phyloP scores from a whole-genome alignment of 257 asterid genomes.

The Solanum boliviense region DNA sequence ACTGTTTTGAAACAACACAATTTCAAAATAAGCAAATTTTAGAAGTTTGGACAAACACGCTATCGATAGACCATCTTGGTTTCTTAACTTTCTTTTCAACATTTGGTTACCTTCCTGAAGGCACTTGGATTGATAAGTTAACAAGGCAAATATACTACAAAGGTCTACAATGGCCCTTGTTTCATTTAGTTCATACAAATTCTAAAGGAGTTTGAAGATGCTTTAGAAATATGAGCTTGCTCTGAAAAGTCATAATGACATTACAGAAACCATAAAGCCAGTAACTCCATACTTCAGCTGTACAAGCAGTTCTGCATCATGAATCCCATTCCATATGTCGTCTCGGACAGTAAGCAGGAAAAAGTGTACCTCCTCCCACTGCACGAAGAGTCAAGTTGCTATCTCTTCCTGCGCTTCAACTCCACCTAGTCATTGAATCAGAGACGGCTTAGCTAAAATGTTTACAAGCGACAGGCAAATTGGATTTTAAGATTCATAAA shows the following conservation, averaged over 20 bases:
- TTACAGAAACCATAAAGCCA: not conserved
- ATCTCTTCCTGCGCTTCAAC: constrained; percentile 54
- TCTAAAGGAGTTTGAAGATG: not conserved
- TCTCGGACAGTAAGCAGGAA: constrained; percentile 14
- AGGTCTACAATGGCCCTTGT: not conserved
- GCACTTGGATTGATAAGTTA: not conserved
- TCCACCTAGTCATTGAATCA: constrained; percentile 29
- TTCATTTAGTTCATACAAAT: not conserved
- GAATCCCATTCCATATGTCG: not conserved
- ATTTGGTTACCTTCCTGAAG: not conserved
- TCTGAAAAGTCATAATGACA: not conserved
- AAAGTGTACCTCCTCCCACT: constrained; percentile 16
- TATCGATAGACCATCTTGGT: not conserved
- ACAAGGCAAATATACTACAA: not conserved
- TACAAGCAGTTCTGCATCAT: not conserved
- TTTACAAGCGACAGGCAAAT: not conserved
- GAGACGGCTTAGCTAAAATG: not conserved
- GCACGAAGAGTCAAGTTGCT: constrained; percentile 5
- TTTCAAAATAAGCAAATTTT: not conserved
- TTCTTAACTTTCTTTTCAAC: not conserved
- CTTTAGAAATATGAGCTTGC: not conserved
- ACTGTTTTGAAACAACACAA: not conserved
- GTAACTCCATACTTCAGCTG: not conserved
- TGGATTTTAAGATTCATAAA: not conserved
- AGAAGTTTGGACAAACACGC: not conserved